These are phyloP conservation scores for Cystoisospora suis DNA, from an alignment of 169 alveolate genomes.

Conservation along the genomic window DNA sequence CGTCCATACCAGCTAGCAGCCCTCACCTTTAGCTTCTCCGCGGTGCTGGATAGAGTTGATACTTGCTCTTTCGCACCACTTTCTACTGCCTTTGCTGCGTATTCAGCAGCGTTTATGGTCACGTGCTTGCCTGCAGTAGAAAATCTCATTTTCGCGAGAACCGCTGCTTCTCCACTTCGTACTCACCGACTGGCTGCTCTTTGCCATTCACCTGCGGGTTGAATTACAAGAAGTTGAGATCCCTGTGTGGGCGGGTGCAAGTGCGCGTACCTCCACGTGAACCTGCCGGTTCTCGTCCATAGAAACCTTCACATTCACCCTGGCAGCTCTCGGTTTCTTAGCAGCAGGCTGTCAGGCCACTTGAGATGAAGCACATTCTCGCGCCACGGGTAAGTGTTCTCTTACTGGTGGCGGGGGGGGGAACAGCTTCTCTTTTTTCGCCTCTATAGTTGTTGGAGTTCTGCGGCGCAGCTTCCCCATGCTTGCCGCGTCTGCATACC, in stretches of 20 bases:
- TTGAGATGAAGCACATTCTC: background rate
- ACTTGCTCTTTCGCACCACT: background rate
- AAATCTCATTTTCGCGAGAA: background rate
- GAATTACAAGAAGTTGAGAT: background rate
- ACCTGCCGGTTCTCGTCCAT: slow-evolving; percentile 41
- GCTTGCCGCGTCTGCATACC: slow-evolving; percentile 12
- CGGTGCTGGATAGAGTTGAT: background rate
- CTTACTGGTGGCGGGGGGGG: slow-evolving; percentile 60
- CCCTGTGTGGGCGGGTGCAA: background rate
- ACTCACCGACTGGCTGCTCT: slow-evolving; percentile 64
- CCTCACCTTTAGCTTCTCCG: background rate
- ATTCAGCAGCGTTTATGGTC: slow-evolving; percentile 11
- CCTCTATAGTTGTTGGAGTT: slow-evolving; percentile 40
- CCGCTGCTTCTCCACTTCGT: background rate
- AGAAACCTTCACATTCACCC: slow-evolving; percentile 47
- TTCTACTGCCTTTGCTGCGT: background rate
- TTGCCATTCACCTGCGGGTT: slow-evolving; percentile 58
- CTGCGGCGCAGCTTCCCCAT: background rate
- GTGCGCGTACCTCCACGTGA: slow-evolving; percentile 39
- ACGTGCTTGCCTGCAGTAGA: slow-evolving; percentile 15
- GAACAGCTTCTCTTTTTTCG: slow-evolving; percentile 18
- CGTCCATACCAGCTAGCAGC: background rate
- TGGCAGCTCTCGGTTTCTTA: slow-evolving; percentile 31
- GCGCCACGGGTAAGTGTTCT: background rate
- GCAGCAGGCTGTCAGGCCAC: slow-evolving; percentile 30